These are phyloP conservation scores for Pyrenopolyporus hunteri DNA, from an alignment of 495 filamentous ascomycete genomes.

Conservation along the genomic window DNA sequence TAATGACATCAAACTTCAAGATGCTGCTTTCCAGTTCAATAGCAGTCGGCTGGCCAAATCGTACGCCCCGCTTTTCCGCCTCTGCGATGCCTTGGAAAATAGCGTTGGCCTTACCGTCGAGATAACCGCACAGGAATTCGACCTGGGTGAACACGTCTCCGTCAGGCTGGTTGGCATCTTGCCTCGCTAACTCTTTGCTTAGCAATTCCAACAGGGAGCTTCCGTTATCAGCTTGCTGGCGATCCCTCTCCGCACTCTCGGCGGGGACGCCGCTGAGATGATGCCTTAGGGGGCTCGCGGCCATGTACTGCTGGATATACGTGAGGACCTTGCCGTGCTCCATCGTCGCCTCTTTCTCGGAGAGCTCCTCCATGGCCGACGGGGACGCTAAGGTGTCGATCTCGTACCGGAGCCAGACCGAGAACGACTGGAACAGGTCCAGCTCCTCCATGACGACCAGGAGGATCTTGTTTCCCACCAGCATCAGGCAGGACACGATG, in stretches of 20 bases:
- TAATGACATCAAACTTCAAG: slow-evolving; percentile 47
- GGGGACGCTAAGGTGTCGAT: slow-evolving; percentile 68
- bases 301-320: slow-evolving; percentile 60
- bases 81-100: slow-evolving; percentile 61
- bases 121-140: slow-evolving; percentile 52
- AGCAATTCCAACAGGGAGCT: slow-evolving; percentile 52
- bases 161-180: slow-evolving; percentile 47
- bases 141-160: slow-evolving; percentile 50
- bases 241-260: slow-evolving; percentile 40
- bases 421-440: slow-evolving; percentile 77
- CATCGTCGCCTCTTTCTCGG: slow-evolving; percentile 61
- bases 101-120: slow-evolving; percentile 45
- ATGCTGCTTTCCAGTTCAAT: slow-evolving; percentile 47
- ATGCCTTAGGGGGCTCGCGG: slow-evolving; percentile 50
- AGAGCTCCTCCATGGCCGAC: slow-evolving; percentile 55
- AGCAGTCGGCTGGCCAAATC: slow-evolving; percentile 53
- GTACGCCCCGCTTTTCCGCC: slow-evolving; percentile 59
- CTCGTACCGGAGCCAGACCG: slow-evolving; percentile 82
- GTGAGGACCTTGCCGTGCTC: slow-evolving; percentile 58
- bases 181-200: slow-evolving; percentile 53
- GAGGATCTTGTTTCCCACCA: slow-evolving; percentile 77
- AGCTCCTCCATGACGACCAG: slow-evolving; percentile 76
- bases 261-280: slow-evolving; percentile 48
- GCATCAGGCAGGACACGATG: slow-evolving; percentile 73
- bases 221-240: slow-evolving; percentile 43